Conservation (phyloP, 192 early-diverging fungal species). For the Pilaira anomala region DNA sequence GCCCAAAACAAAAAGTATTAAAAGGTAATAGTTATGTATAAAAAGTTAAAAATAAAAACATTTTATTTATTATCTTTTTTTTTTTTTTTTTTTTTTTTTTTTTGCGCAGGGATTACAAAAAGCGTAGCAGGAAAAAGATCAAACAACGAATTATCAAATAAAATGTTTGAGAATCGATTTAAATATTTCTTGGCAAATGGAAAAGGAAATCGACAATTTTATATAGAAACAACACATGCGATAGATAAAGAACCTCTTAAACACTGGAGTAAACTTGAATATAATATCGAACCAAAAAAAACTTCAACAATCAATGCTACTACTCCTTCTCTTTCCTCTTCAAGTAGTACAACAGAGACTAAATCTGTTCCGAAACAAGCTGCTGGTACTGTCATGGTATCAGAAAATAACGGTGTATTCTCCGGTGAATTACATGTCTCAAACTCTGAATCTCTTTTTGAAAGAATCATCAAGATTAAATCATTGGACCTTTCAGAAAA, state of each 20-base stretch:
- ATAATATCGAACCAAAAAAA: too few species aligned
- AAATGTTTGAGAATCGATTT: constrained; percentile 27
- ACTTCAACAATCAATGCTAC: too few species aligned
- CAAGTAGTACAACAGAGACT: too few species aligned
- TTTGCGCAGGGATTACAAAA: constrained; percentile 35
- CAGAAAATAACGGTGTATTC: not conserved
- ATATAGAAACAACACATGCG: constrained; percentile 36
- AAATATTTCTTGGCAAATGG: constrained; percentile 51
- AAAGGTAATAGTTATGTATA: constrained; percentile 23
- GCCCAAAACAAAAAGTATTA: constrained; percentile 28
- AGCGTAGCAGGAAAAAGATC: constrained; percentile 24
- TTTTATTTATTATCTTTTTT: not conserved
- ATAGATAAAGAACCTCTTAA: not conserved
- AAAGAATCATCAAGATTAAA: too few species aligned
- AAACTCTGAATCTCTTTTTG: too few species aligned
- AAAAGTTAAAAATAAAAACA: constrained; percentile 1
- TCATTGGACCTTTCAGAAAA: constrained; percentile 22
- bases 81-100: too few species aligned
- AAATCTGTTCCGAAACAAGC: too few species aligned
- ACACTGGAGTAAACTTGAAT: too few species aligned
- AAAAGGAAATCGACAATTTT: constrained; percentile 41
- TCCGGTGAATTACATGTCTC: constrained; percentile 30
- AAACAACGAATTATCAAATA: constrained; percentile 12
- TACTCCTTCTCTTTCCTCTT: too few species aligned
- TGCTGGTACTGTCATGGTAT: too few species aligned